Evolutionary conservation across 2,329 filamentous ascomycete genomes (phyloP), one percentile per base, ranked within the genome.

Genomic region (Clonostachys solani): DNA sequence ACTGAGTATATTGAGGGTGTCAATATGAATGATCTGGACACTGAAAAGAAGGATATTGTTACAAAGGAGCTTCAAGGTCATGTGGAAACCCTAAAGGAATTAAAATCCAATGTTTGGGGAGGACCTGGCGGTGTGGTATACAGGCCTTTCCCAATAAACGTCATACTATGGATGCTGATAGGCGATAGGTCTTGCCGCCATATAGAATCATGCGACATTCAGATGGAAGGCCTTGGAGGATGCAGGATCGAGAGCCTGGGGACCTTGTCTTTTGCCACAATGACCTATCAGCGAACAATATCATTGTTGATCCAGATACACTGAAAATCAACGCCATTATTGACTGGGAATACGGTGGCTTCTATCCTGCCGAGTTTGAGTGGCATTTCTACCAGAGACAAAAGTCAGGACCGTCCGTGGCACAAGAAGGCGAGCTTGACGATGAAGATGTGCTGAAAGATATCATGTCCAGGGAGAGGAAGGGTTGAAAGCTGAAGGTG

Each of bases 301-400:
- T 59, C 44, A 56, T 59, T 33, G 56, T 59, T 23, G 48, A 58
- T 42, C 53, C 53, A 35, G 44, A 58, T 2, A 60, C 60, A 6
- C 48, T 66, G 37, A 60, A 64, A 40, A 63, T 69, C 12, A 49
- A 44, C 2, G 64, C 60, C 9, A 64, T 68, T 35, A 56, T 69
- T 16, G 66, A 68, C 44, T 70, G 65, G 66, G 66, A 71, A 47
- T 66, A 64, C 50, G 60, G 59, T 12, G 66, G 62, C 18, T 67
- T 62, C 56, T 69, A 51, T 50, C 64, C 62, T n/a, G 46, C 47
- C 35, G 50, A 48, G 43, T 68, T 49, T 53, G 56, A 54, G 40
- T 47, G 18, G 48, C 47, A 40, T 43, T 59, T 48, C 52, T 58
- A 44, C 48, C 45, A 38, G 12, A 46, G 47, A 54, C 52, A 48